Evolutionary conservation across 352 stramenopile genomes (phyloP).

Genomic region (Phytophthora chlamydospora): DNA sequence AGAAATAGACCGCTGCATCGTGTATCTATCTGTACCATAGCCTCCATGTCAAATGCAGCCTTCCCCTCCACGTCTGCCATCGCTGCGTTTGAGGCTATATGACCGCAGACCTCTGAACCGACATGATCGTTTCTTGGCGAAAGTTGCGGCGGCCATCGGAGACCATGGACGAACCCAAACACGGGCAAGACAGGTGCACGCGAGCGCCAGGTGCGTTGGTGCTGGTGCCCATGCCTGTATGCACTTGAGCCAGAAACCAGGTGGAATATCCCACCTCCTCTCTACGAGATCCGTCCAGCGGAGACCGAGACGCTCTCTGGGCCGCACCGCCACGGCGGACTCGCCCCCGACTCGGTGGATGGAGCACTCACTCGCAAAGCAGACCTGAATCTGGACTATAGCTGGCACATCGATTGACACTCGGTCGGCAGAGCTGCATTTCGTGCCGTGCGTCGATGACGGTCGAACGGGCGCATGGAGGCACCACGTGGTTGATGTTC

Average conservation of each 20-base stretch:
- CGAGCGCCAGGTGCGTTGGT: background rate
- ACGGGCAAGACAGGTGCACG: slow-evolving; percentile 26
- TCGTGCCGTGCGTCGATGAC: slow-evolving; percentile 6
- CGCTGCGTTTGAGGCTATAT: background rate
- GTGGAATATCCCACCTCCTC: slow-evolving; percentile 20
- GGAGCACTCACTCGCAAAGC: slow-evolving; percentile 15
- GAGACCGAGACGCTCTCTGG: slow-evolving; percentile 34
- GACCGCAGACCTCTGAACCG: background rate
- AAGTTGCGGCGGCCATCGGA: background rate
- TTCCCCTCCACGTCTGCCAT: background rate
- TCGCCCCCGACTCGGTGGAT: slow-evolving; percentile 6
- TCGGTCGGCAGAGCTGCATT: slow-evolving; percentile 6
- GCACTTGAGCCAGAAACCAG: slow-evolving; percentile 13
- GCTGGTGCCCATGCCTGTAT: background rate
- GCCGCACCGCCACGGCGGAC: background rate
- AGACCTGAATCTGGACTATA: slow-evolving; percentile 11
- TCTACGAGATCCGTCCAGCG: slow-evolving; percentile 27
- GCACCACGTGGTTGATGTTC: background rate
- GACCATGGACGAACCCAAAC: slow-evolving; percentile 2
- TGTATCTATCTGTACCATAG: slow-evolving; percentile 15
- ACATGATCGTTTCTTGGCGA: background rate
- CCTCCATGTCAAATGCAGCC: background rate
- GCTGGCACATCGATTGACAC: slow-evolving; percentile 13
- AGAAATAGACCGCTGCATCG: slow-evolving; percentile 1
- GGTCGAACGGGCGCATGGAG: background rate